Percentiles rank a stretch among this genome's conserved stretches.
Conservation (phyloP, 257 asterid genomes). For the Hygrophila difformis region DNA sequence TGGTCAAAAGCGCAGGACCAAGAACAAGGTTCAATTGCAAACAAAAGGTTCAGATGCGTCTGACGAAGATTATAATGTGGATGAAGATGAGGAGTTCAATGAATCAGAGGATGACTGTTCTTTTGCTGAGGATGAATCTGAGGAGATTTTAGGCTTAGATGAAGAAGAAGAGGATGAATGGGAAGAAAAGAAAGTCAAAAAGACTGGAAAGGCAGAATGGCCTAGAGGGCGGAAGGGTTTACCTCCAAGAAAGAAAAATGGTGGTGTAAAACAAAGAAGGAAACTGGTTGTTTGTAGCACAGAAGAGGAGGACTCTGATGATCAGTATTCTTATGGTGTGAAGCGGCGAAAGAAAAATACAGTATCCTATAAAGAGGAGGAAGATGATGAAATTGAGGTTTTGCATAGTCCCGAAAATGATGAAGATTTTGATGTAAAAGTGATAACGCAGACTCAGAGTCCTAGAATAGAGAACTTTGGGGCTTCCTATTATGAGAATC, state of each 20-base stretch:
- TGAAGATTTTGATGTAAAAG: constrained; percentile 12
- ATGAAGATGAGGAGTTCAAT: constrained; percentile 45
- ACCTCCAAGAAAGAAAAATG: constrained; percentile 33
- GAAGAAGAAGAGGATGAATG: constrained; percentile 34
- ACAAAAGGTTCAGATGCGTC: constrained; percentile 42
- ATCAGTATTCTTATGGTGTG: constrained; percentile 17
- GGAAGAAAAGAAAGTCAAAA: constrained; percentile 40
- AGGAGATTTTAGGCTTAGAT: constrained; percentile 45
- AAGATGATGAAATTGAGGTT: constrained; percentile 22
- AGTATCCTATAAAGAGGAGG: constrained; percentile 24
- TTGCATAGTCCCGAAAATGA: constrained; percentile 27
- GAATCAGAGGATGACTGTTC: constrained; percentile 66
- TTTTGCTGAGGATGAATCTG: constrained; percentile 67
- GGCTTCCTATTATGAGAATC: background rate
- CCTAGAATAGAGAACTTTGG: background rate
- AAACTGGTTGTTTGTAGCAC: constrained; percentile 19
- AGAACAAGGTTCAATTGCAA: constrained; percentile 26
- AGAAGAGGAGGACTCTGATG: constrained; percentile 20
- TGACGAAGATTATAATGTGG: constrained; percentile 65
- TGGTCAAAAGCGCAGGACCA: constrained; percentile 26
- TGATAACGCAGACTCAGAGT: constrained; percentile 12
- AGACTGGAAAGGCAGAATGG: constrained; percentile 21
- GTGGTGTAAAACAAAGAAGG: constrained; percentile 20
- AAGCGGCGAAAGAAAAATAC: constrained; percentile 18
- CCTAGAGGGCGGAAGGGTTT: constrained; percentile 23